Evolutionary conservation across 257 asterid species (phyloP), one percentile per base, ranked within the genome.

Genomic region (Anisodus acutangulus): DNA sequence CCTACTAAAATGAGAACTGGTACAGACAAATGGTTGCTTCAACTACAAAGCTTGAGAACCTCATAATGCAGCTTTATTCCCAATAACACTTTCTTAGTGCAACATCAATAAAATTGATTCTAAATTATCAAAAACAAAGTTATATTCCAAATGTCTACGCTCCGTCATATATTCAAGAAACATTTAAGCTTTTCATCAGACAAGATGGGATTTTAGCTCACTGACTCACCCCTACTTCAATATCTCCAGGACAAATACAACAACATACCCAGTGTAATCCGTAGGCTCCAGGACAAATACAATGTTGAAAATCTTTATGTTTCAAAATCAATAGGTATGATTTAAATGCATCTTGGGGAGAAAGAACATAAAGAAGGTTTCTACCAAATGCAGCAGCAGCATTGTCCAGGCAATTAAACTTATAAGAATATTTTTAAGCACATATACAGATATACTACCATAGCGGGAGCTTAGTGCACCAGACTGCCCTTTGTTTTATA

Each of bases 301-400:
- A 71, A 13, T 78, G 82, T 31, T 53, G 49, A 78, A 60, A 78
- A 78, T 78, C 49, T 78, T 31, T 78, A 2, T 51, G 66, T 53
- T 78, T 78, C 82, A 53, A 26, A 78, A 78, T 78, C 82, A 53
- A 53, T 15, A 53, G 31, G 82, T 13, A 31, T 0, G 4, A 53
- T 53, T 74, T 54, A 15, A 78, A 78, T 3, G 51, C 66, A 26
- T 78, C 45, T 54, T 31, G 2, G 22, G 49, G 59, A 78, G 31
- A 31, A 15, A 31, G 9, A 78, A 53, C 47, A 31, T 78, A 78
- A 26, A 53, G 16, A 78, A 53, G 16, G 12, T 53, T 54, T 78
- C 45, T 53, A 41, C 82, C 66, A 5, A 31, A 78, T 53, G 66
- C 26, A 78, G 4, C 81, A 78, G 31, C 66, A 76, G 15, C 81